Percentiles rank a stretch among this genome's conserved stretches.
These are phyloP conservation scores for Nakataea oryzae DNA, from an alignment of 2,329 filamentous ascomycete genomes.

Conservation along the genomic window DNA sequence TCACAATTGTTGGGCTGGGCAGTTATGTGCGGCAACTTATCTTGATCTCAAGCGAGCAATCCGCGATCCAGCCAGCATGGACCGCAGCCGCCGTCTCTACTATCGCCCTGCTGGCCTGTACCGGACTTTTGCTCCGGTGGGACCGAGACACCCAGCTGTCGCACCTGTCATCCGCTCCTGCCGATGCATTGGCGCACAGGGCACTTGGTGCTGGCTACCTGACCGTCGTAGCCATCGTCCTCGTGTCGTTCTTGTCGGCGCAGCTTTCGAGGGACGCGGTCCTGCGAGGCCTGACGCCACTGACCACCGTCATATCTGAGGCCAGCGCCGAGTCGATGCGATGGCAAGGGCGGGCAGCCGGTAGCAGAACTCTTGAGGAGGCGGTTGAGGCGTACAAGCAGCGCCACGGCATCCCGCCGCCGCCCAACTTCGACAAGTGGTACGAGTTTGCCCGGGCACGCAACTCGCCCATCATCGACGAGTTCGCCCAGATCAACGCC, in stretches of 20 bases:
- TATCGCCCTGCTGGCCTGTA: neutral
- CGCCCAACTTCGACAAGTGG: conserved; percentile 82
- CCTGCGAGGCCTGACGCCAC: neutral
- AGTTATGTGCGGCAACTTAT: neutral
- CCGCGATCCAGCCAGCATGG: neutral
- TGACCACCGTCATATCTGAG: neutral
- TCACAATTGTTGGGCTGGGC: neutral
- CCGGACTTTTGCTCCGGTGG: neutral
- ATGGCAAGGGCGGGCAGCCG: neutral
- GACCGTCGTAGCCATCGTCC: neutral
- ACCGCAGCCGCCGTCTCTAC: neutral
- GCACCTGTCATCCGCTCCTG: neutral
- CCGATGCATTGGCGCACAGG: neutral
- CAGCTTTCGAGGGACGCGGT: neutral
- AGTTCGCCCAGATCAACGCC: conserved; percentile 59
- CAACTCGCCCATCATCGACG: conserved; percentile 55
- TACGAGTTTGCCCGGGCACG: conserved; percentile 39
- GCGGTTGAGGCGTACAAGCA: conserved; percentile 73
- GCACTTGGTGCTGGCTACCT: neutral
- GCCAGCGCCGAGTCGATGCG: conserved; percentile 32
- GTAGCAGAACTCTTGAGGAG: conserved; percentile 50
- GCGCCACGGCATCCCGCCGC: conserved; percentile 73
- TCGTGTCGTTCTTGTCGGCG: neutral
- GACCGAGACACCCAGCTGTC: neutral
- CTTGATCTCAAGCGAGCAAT: neutral